phyloP scores from a whole-genome alignment of 306 rosid species.

The Canavalia ensiformis region DNA sequence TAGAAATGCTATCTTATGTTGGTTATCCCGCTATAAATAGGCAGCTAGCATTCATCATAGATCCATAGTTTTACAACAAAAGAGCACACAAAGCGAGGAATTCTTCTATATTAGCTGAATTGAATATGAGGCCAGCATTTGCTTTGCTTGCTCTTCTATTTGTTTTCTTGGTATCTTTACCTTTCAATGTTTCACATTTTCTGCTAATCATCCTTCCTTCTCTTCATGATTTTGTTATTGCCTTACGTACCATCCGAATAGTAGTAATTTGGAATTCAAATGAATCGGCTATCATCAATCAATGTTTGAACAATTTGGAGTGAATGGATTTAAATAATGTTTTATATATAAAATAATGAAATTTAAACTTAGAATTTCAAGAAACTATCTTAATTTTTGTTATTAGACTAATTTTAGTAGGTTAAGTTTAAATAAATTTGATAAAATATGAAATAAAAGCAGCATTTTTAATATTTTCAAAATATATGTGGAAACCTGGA shows the following conservation, averaged over 20 bases:
- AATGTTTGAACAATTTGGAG: no score
- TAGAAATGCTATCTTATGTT: not conserved
- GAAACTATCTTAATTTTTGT: no score
- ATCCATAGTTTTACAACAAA: not conserved
- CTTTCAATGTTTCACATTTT: not conserved
- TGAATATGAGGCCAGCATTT: slow-evolving; percentile 41
- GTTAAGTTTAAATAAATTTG: no score
- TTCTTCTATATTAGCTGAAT: not conserved
- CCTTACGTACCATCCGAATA: not conserved
- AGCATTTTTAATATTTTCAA: not conserved
- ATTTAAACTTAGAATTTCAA: no score
- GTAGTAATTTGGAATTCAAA: no score
- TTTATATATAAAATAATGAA: no score
- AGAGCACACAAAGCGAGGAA: not conserved
- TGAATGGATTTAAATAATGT: no score
- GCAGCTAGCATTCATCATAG: not conserved
- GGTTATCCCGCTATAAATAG: slow-evolving; percentile 36
- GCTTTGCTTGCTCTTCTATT: slow-evolving; percentile 40
- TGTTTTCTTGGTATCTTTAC: slow-evolving; percentile 46
- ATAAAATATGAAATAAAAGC: no score
- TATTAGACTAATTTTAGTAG: no score
- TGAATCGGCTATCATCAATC: no score
- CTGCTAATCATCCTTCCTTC: not conserved
- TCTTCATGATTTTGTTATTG: not conserved
- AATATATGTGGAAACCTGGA: not conserved